These are phyloP conservation scores for Vitis rupestris DNA, from an alignment of 164 flowering plant genomes.

Conservation along the genomic window DNA sequence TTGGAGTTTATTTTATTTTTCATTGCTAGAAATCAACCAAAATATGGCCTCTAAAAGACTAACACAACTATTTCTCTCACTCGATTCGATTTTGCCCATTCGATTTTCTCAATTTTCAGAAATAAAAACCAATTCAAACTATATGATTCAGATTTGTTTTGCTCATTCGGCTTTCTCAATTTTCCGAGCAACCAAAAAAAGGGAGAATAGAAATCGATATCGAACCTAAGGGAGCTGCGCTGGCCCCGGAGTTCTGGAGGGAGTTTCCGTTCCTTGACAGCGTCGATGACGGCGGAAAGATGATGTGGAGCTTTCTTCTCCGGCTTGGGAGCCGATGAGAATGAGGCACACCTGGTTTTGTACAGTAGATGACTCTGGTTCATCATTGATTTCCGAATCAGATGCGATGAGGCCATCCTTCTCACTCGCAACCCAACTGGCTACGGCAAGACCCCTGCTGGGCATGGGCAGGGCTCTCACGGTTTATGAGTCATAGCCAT, in stretches of 20 bases:
- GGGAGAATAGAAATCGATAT: background rate
- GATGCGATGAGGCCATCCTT: slow-evolving; percentile 7
- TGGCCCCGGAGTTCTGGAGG: slow-evolving; percentile 92
- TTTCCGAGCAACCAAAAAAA: background rate
- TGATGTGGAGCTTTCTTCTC: slow-evolving; percentile 59
- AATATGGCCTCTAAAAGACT: too few species aligned
- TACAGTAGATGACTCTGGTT: slow-evolving; percentile 2
- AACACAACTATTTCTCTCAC: too few species aligned
- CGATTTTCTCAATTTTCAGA: too few species aligned
- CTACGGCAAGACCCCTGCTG: too few species aligned
- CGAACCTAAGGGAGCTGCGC: slow-evolving; percentile 59
- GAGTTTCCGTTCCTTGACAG: slow-evolving; percentile 79
- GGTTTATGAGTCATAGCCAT: too few species aligned
- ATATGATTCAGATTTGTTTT: background rate
- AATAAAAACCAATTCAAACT: background rate
- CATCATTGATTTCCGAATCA: slow-evolving; percentile 10
- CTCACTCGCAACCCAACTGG: slow-evolving; percentile 1
- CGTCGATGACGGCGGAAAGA: slow-evolving; percentile 69
- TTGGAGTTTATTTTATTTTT: too few species aligned
- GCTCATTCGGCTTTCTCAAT: background rate
- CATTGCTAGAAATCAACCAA: too few species aligned
- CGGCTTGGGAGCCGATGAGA: slow-evolving; percentile 23
- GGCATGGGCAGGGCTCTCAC: too few species aligned
- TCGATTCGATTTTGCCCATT: too few species aligned
- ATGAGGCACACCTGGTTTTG: slow-evolving; percentile 15